These are phyloP conservation scores for Fusarium buxicola DNA, from an alignment of 2,329 filamentous ascomycete species.

Conservation along the genomic window DNA sequence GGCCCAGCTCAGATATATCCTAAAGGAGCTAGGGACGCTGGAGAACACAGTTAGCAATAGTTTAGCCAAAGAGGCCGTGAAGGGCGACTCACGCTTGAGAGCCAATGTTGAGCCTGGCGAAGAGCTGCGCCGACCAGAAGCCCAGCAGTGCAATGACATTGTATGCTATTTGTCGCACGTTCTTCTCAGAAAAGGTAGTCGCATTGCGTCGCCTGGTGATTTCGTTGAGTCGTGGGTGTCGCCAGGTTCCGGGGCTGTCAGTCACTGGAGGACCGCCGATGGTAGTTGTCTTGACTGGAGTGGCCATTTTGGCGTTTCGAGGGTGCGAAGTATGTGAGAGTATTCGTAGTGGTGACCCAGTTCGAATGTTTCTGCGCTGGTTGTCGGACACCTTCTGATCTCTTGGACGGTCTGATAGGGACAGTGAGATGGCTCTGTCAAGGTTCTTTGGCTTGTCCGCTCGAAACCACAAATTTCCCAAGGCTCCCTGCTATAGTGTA, in stretches of 20 bases:
- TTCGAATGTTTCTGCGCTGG: constrained; percentile 7
- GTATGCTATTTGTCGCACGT: constrained; percentile 75
- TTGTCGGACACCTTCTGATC: constrained; percentile 6
- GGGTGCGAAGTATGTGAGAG: neutral
- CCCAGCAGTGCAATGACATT: constrained; percentile 67
- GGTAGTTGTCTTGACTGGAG: constrained; percentile 52
- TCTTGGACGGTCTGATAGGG: constrained; percentile 13
- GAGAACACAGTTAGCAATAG: constrained; percentile 27
- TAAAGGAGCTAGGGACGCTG: constrained; percentile 50
- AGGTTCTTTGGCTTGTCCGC: constrained; percentile 1
- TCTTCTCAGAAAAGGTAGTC: constrained; percentile 81
- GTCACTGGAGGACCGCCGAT: constrained; percentile 55
- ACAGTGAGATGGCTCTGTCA: constrained; percentile 1
- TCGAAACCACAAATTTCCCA: neutral
- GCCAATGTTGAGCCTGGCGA: constrained; percentile 52
- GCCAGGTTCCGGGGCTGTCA: constrained; percentile 84
- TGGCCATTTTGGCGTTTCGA: constrained; percentile 45
- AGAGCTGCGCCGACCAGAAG: constrained; percentile 52
- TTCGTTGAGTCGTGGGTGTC: constrained; percentile 88
- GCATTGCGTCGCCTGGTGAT: constrained; percentile 85
- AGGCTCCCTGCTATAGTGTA: constrained; percentile 2
- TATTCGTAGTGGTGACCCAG: neutral
- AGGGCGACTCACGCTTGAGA: constrained; percentile 53
- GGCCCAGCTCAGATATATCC: constrained; percentile 56
- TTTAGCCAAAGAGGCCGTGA: neutral